Evolutionary conservation across 371 early-diverging fungal species (phyloP), one percentile per base, ranked within the genome.

Genomic region (Umbelopsis sp.): DNA sequence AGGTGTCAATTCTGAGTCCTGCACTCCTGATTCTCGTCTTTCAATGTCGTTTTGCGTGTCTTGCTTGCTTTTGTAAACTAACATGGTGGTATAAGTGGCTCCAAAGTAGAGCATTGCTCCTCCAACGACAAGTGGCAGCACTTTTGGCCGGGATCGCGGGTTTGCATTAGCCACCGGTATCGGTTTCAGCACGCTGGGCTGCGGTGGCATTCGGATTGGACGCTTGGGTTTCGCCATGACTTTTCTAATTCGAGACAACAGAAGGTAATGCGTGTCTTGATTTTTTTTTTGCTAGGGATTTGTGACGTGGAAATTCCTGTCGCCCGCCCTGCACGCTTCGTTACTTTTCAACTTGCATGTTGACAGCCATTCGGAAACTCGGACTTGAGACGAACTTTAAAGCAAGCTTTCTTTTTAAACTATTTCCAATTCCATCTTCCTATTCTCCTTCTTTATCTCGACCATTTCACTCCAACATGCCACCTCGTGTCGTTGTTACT

Each of bases 1-100:
- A 14, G 83, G 79, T 16, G 74, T 76, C 2, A 79, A 50, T 14
- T 48, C 29, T 18, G 75, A 63, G 12, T 69, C 66, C 51, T 67
- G 38, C 16, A 69, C 41, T 18, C 35, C 35, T 29, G 57, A 37
- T 57, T 57, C 57, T 57, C 22, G 22, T 35, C 57, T 32, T 29
- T 57, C 57, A 12, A 57, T 12, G 8, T 57, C 57, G 0, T 35
- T 57, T 57, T 57, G 70, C 4, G 74, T 74, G 66, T 80, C 81
- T 41, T 65, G 72, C 63, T 81, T 79, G 62, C 80, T 81, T 67
- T 78, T 76, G 48, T 79, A 81, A 0, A 83, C 80, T 25, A 75
- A n/a, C 81, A 83, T 83, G 52, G 77, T 81, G 22, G 80, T 79
- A 72, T 79, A 83, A 2, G 77, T 76, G 3, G 81, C 84, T 24